Percentiles rank a stretch among this genome's conserved stretches.
These are phyloP conservation scores for Psilocybe subaeruginosa DNA, from an alignment of 768 basidiomycete species.

Conservation along the genomic window DNA sequence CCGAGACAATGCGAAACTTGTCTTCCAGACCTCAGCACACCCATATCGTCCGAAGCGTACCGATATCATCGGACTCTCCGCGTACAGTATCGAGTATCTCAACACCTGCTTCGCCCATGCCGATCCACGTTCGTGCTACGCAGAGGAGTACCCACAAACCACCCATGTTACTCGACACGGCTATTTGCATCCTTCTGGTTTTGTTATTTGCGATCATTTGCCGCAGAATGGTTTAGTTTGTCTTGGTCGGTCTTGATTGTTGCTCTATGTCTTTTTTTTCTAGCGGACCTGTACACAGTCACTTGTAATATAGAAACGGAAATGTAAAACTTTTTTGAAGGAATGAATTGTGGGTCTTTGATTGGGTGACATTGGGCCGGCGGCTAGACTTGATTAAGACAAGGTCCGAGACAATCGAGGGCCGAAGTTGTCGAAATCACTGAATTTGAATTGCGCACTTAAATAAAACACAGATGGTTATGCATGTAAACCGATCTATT, in stretches of 20 bases:
- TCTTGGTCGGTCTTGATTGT: slow-evolving; percentile 8
- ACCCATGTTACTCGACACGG: slow-evolving; percentile 71
- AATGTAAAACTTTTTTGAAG: background rate
- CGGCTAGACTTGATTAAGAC: slow-evolving; percentile 4
- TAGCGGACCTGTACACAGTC: slow-evolving; percentile 2
- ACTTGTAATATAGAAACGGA: background rate
- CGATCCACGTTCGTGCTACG: slow-evolving; percentile 5
- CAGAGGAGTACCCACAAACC: slow-evolving; percentile 38
- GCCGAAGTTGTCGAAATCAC: background rate
- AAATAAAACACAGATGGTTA: background rate
- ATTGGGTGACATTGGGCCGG: slow-evolving; percentile 5
- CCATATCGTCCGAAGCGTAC: background rate
- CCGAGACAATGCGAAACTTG: background rate
- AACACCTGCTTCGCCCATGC: slow-evolving; percentile 1
- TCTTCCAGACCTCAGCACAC: slow-evolving; percentile 8
- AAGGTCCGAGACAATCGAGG: slow-evolving; percentile 16
- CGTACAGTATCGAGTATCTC: slow-evolving; percentile 7
- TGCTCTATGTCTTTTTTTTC: slow-evolving; percentile 9
- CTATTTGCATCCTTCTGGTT: slow-evolving; percentile 73
- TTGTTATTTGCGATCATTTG: slow-evolving; percentile 70
- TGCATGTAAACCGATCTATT: background rate
- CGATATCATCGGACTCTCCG: background rate
- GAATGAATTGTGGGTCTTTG: background rate
- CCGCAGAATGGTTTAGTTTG: slow-evolving; percentile 50
- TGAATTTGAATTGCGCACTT: background rate